phyloP scores from a whole-genome alignment of 2,329 filamentous ascomycete species.

The Ophiocordyceps australis region DNA sequence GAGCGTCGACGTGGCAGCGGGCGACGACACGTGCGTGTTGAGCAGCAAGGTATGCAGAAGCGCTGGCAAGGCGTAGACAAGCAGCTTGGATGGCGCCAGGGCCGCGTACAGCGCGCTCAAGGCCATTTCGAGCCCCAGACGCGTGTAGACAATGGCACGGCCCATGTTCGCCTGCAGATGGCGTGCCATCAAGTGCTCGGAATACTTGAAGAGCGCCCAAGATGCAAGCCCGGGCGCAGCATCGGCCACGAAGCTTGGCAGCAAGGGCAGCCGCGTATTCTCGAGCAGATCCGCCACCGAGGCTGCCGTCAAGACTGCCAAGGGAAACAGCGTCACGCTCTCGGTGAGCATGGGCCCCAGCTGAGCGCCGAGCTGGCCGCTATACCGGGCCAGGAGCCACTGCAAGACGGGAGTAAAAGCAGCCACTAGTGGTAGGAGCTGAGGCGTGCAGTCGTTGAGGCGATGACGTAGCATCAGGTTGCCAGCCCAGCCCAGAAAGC shows the following conservation, averaged over 20 bases:
- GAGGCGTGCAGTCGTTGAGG: constrained; percentile 27
- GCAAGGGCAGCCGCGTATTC: constrained; percentile 31
- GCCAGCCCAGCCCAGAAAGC: constrained; percentile 54
- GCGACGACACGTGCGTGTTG: constrained; percentile 56
- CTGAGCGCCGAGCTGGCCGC: constrained; percentile 44
- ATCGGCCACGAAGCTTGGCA: constrained; percentile 41
- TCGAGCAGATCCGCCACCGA: constrained; percentile 49
- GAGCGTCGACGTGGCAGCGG: constrained; percentile 37
- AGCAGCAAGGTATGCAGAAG: constrained; percentile 50
- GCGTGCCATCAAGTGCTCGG: constrained; percentile 20
- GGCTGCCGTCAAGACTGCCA: constrained; percentile 45
- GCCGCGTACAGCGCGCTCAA: constrained; percentile 46
- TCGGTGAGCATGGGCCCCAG: constrained; percentile 66
- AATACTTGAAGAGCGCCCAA: constrained; percentile 44
- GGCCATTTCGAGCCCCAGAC: constrained; percentile 53
- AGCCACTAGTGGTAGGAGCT: constrained; percentile 53
- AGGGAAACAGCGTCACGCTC: constrained; percentile 49
- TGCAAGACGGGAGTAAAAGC: constrained; percentile 60
- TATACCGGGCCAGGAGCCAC: constrained; percentile 50
- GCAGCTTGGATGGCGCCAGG: constrained; percentile 48
- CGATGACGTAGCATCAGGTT: constrained; percentile 33
- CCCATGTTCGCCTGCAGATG: constrained; percentile 36
- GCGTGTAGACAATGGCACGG: constrained; percentile 43
- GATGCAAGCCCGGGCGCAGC: constrained; percentile 46
- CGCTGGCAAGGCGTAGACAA: constrained; percentile 52